Evolutionary conservation across 441 rosid genomes (phyloP).

Genomic region (Francoa sonchifolia): DNA sequence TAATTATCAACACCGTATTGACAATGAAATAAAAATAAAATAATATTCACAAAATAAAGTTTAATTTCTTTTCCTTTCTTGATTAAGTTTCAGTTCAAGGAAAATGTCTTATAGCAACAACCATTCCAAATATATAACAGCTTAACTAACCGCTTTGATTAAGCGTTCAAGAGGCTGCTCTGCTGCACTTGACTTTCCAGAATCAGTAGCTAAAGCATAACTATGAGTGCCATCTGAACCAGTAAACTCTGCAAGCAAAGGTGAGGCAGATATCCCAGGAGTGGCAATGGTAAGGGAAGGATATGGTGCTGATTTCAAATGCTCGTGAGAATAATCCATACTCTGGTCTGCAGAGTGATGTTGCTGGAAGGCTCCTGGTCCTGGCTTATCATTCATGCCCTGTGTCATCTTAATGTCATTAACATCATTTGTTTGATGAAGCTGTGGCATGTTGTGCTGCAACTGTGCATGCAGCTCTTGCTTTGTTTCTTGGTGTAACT

Average conservation of each 20-base stretch:
- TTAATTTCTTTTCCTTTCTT: too few relatives aligned
- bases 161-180: constrained; percentile 87
- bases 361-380: constrained; percentile 60
- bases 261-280: constrained; percentile 93
- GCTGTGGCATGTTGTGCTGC: constrained; percentile 52
- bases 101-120: too few relatives aligned
- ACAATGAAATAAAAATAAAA: too few relatives aligned
- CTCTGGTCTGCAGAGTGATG: constrained; percentile 56
- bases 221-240: constrained; percentile 55
- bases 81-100: too few relatives aligned
- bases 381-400: constrained; percentile 51
- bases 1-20: too few relatives aligned
- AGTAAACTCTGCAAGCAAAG: constrained; percentile 72
- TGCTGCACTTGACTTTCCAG: constrained; percentile 43
- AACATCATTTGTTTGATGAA: constrained; percentile 66
- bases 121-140: too few relatives aligned
- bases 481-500: constrained; percentile 46
- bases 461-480: constrained; percentile 50
- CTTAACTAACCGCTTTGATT: constrained; percentile 63
- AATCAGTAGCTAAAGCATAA: constrained; percentile 34
- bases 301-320: constrained; percentile 45
- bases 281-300: constrained; percentile 95
- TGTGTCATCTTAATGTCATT: constrained; percentile 47
- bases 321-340: constrained; percentile 47
- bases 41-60: too few relatives aligned